phyloP scores from a whole-genome alignment of 2,329 filamentous ascomycete species.

The Atkinsonella hypoxylon region DNA sequence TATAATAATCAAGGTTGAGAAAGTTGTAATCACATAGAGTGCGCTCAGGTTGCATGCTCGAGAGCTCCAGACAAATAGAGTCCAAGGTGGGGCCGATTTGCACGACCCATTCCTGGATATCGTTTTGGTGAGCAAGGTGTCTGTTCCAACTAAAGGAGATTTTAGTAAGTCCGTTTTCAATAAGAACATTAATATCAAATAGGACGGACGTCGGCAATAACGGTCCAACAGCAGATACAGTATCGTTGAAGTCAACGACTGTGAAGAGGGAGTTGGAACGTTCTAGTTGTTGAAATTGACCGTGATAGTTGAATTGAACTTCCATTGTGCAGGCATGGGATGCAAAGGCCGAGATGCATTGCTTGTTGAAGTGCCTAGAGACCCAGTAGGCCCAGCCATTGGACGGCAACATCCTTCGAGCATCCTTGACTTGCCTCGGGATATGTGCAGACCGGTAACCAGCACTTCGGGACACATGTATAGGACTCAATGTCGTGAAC shows the following conservation, averaged over 20 bases:
- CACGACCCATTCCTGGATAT: background rate
- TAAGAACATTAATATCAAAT: slow-evolving; percentile 1
- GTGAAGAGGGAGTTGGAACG: slow-evolving; percentile 9
- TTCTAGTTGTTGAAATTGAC: slow-evolving; percentile 9
- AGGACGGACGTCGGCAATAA: slow-evolving; percentile 1
- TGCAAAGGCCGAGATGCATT: background rate
- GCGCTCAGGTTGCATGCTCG: background rate
- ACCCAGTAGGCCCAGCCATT: slow-evolving; percentile 5
- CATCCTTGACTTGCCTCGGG: slow-evolving; percentile 1
- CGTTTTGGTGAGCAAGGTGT: slow-evolving; percentile 1
- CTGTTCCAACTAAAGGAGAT: slow-evolving; percentile 1
- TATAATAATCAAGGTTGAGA: background rate
- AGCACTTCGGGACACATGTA: slow-evolving; percentile 5
- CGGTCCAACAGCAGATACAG: background rate
- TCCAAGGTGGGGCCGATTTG: background rate
- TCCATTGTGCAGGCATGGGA: slow-evolving; percentile 4
- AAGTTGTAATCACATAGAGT: slow-evolving; percentile 5
- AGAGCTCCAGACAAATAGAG: background rate
- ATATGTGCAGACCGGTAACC: background rate
- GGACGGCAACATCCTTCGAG: background rate
- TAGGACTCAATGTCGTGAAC: slow-evolving; percentile 25
- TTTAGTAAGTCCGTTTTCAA: slow-evolving; percentile 2
- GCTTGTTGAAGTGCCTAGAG: background rate
- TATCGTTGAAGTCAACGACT: slow-evolving; percentile 6
- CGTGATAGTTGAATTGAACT: slow-evolving; percentile 8